Conservation (phyloP, 2,329 filamentous ascomycete genomes). For the Verruconis gallopava region DNA sequence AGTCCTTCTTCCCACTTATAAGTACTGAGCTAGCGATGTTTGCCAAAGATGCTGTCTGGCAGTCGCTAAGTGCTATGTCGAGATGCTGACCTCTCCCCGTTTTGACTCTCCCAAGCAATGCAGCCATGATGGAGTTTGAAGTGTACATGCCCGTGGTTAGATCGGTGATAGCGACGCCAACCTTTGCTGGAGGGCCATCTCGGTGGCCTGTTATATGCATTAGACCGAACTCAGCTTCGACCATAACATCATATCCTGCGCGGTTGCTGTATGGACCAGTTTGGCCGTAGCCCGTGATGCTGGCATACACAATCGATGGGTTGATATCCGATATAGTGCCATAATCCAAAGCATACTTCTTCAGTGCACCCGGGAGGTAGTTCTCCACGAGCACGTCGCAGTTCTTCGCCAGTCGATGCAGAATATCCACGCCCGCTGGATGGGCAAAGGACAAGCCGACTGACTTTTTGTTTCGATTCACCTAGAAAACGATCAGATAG, state of each 20-base stretch:
- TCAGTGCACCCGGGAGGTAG: constrained; percentile 78
- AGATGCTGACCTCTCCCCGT: constrained; percentile 82
- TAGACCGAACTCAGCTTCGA: constrained; percentile 91
- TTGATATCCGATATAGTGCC: constrained; percentile 69
- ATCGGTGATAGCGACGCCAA: constrained; percentile 93
- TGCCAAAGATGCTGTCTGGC: constrained; percentile 85
- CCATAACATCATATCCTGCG: constrained; percentile 98
- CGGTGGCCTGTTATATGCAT: constrained; percentile 95
- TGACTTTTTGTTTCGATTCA: constrained; percentile 95
- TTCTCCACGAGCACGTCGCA: constrained; percentile 95
- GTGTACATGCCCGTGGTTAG: constrained; percentile 91
- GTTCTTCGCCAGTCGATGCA: constrained; percentile 71
- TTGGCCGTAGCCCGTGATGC: constrained; percentile 94
- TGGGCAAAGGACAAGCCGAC: constrained; percentile 84
- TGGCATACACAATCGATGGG: constrained; percentile 79
- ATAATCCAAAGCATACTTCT: constrained; percentile 88
- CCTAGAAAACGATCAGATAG: constrained; percentile 36
- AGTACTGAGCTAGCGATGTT: constrained; percentile 90
- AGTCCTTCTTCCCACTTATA: constrained; percentile 76
- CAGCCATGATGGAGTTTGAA: constrained; percentile 90
- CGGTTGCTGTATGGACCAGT: constrained; percentile 78
- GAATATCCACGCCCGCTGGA: constrained; percentile 66
- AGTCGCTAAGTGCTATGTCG: constrained; percentile 83
- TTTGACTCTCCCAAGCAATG: constrained; percentile 60
- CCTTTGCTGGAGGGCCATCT: constrained; percentile 87